Percentiles rank a stretch among this genome's conserved stretches.
These are phyloP conservation scores for Cochlearia excelsa DNA, from an alignment of 345 rosid species.

Conservation along the genomic window DNA sequence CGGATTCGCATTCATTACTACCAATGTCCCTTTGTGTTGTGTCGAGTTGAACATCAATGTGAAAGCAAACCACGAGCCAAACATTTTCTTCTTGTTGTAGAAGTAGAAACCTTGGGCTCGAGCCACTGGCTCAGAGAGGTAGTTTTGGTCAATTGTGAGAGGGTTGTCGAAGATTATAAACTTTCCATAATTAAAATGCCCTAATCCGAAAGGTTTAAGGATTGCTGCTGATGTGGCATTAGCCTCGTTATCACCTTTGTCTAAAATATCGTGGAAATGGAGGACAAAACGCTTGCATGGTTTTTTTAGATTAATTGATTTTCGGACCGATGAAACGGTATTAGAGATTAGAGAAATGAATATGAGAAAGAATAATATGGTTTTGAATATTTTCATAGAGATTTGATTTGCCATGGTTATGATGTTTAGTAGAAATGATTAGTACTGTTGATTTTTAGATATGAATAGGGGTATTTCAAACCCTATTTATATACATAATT, in stretches of 20 bases:
- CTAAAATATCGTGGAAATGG: neutral
- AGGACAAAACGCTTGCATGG: conserved; percentile 15
- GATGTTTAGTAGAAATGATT: neutral
- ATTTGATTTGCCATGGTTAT: conserved; percentile 12
- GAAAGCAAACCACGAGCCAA: no score
- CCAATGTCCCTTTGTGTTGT: no score
- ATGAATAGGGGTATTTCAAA: neutral
- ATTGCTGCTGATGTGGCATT: conserved; percentile 14
- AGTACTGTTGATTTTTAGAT: neutral
- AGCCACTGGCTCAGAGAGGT: no score
- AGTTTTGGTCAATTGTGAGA: no score
- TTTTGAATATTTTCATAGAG: neutral
- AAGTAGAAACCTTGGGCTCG: no score
- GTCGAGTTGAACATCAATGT: no score
- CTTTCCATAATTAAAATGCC: no score
- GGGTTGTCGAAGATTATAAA: no score
- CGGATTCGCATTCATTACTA: no score
- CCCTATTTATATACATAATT: conserved; percentile 10
- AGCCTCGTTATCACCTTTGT: neutral
- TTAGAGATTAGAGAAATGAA: neutral
- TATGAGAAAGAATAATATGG: neutral
- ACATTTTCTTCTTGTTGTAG: no score
- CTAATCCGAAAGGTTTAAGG: conserved; percentile 3
- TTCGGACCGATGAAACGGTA: neutral
- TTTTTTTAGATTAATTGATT: conserved; percentile 4